Conservation (phyloP, 805 yeast species). For the Nakazawaea ishiwadae region DNA sequence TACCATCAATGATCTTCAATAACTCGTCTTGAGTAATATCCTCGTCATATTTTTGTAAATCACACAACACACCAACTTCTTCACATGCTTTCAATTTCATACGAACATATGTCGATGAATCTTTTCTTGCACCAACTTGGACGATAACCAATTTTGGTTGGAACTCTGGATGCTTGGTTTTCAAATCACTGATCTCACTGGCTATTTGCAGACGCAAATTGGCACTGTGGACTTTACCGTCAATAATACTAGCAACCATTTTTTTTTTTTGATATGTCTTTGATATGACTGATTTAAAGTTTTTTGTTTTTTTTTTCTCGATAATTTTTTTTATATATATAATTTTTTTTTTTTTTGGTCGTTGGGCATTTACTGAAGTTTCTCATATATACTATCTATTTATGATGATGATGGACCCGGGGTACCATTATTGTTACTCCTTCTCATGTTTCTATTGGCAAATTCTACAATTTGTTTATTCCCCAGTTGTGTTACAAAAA, state of each 20-base stretch:
- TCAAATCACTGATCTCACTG: constrained; percentile 34
- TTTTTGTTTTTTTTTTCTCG: neutral
- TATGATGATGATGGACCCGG: neutral
- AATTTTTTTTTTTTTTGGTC: neutral
- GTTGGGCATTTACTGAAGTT: too few species aligned
- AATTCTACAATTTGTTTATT: constrained; percentile 86
- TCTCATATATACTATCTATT: neutral
- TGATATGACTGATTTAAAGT: neutral
- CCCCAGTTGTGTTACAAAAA: constrained; percentile 87
- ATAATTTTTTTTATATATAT: neutral
- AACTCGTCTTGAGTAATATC: constrained; percentile 51
- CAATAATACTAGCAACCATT: constrained; percentile 37
- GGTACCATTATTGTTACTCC: constrained; percentile 9
- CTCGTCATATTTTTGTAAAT: constrained; percentile 55
- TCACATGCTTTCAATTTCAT: constrained; percentile 77
- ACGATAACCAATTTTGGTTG: constrained; percentile 64
- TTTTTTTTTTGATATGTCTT: too few species aligned
- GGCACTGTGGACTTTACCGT: constrained; percentile 52
- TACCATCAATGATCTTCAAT: constrained; percentile 44
- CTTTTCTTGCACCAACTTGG: constrained; percentile 76
- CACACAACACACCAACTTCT: constrained; percentile 63
- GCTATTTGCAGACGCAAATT: constrained; percentile 47
- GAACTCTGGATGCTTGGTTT: constrained; percentile 46
- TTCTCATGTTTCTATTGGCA: constrained; percentile 59
- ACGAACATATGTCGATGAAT: constrained; percentile 75